These are phyloP conservation scores for Sechiopsis laciniata DNA, from an alignment of 306 rosid genomes.

Conservation along the genomic window DNA sequence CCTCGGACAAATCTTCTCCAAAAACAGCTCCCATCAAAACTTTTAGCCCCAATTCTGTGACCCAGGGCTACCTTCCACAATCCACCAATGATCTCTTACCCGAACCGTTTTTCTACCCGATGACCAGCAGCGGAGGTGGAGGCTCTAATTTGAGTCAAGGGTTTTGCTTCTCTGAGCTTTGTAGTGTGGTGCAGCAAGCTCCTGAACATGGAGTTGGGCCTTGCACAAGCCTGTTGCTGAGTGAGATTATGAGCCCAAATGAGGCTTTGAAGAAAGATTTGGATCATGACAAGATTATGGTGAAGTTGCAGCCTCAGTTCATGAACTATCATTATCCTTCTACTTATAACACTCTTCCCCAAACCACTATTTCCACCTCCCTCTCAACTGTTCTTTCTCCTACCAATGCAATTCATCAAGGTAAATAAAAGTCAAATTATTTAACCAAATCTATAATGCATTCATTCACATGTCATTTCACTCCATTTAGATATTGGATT, in stretches of 20 bases:
- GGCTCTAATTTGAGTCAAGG: conserved; percentile 37
- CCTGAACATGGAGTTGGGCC: conserved; percentile 37
- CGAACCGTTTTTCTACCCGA: conserved; percentile 57
- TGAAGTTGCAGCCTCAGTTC: conserved; percentile 28
- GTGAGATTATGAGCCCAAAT: conserved; percentile 42
- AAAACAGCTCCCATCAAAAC: conserved; percentile 34
- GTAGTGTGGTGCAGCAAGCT: conserved; percentile 36
- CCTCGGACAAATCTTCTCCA: conserved; percentile 59
- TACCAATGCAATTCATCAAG: conserved; percentile 42
- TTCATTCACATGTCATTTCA: too few species aligned
- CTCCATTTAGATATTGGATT: not conserved
- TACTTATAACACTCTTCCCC: conserved; percentile 22
- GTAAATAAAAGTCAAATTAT: conserved; percentile 24
- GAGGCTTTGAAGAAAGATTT: conserved; percentile 36
- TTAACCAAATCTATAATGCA: not conserved
- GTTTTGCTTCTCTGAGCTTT: conserved; percentile 64
- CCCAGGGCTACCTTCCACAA: conserved; percentile 37
- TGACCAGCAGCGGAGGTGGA: conserved; percentile 19
- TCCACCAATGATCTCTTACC: conserved; percentile 31
- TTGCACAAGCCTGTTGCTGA: conserved; percentile 53
- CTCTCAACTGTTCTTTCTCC: conserved; percentile 39
- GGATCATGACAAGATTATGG: conserved; percentile 34
- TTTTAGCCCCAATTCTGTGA: conserved; percentile 32
- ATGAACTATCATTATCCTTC: conserved; percentile 28
- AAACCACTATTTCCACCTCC: conserved; percentile 23